Percentiles rank a stretch among this genome's conserved stretches.
These are phyloP conservation scores for Macadamia tetraphylla DNA, from an alignment of 164 flowering plant genomes.

Conservation along the genomic window DNA sequence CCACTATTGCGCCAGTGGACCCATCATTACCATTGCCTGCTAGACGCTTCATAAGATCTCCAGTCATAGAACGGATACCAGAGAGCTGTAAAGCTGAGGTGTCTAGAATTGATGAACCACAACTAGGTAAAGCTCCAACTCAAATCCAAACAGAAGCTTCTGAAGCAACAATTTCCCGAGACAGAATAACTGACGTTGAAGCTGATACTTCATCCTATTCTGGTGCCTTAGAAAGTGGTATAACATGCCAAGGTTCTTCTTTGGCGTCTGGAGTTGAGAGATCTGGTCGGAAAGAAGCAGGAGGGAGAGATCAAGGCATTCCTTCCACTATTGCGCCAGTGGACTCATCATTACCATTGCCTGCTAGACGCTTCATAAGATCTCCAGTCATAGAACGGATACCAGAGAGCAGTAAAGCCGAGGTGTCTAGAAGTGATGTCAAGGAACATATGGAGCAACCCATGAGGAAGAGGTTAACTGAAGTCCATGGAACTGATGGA, in stretches of 20 bases:
- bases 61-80: slow-evolving; percentile 23
- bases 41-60: slow-evolving; percentile 27
- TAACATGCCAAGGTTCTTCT: slow-evolving; percentile 25
- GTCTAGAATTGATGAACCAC: slow-evolving; percentile 17
- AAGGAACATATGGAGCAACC: slow-evolving; percentile 22
- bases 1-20: background rate
- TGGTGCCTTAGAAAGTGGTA: too few relatives aligned
- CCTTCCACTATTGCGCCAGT: background rate
- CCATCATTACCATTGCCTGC: slow-evolving; percentile 17
- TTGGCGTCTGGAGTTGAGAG: slow-evolving; percentile 25
- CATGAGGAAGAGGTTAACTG: slow-evolving; percentile 13
- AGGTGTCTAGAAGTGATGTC: slow-evolving; percentile 23
- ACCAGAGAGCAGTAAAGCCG: slow-evolving; percentile 22
- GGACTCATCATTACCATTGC: slow-evolving; percentile 8
- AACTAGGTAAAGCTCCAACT: too few relatives aligned
- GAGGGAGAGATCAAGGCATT: slow-evolving; percentile 13
- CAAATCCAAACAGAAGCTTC: too few relatives aligned
- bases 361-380: slow-evolving; percentile 24
- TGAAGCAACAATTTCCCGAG: too few relatives aligned
- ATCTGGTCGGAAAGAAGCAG: slow-evolving; percentile 19
- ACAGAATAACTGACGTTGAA: too few relatives aligned
- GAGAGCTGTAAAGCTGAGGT: slow-evolving; percentile 19
- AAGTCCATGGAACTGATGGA: slow-evolving; percentile 26
- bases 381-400: slow-evolving; percentile 28
- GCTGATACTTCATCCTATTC: too few relatives aligned